Base-by-base conservation (phyloP, 31 red algal genomes). In the Pterothamnion heteromorphum region DNA sequence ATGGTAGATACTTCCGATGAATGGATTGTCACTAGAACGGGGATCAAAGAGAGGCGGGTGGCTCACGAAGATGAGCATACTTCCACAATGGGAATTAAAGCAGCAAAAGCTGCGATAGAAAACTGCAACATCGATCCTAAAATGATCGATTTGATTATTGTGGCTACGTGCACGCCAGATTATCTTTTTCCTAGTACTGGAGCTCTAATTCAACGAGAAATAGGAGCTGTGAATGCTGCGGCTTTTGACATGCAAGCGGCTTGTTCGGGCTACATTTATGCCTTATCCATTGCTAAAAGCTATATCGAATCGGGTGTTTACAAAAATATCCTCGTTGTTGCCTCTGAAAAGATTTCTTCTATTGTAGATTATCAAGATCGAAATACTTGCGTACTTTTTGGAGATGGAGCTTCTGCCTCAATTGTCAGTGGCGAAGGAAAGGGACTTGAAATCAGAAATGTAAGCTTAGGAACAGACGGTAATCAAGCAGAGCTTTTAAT, bases 1-100 rank as follows among this genome's bases (percentile, higher is more conserved):
- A 31, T 86, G 82, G 82, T 86, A 24, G 82, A 86, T 39, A 86
- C 82, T 26, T 35, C 32, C 82, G 35, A 86, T 37, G 82, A 86
- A 86, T 86, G 82, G 82, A 86, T 86, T 35, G 30, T 31, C 24
- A 27, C 26, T 24, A 27, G 82, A 31, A 86, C 82, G 23, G 82
- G 82, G 35, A 86, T 86, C 37, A 24, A 86, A 31, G 30, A 86
- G 37, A 31, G 82, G 37, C 32, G 34, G 23, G 35, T 86, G 22
- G 35, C 37, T 86, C 28, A 24, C 26, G 82, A 86, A 37, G 26
- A 24, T 35, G 37, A 86, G 35, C 22, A 27, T 35, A 86, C 82
- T 43, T 37, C 34, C 23, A 27, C 23, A 35, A 31, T 86, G 26
- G 82, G 30, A 35, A 35, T 26, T 35, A 35, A 31, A 31, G 82